Percentiles rank a stretch among this genome's conserved stretches.
These are phyloP conservation scores for Moniliella sp. DNA, from an alignment of 1,284 basidiomycete genomes.

Conservation along the genomic window DNA sequence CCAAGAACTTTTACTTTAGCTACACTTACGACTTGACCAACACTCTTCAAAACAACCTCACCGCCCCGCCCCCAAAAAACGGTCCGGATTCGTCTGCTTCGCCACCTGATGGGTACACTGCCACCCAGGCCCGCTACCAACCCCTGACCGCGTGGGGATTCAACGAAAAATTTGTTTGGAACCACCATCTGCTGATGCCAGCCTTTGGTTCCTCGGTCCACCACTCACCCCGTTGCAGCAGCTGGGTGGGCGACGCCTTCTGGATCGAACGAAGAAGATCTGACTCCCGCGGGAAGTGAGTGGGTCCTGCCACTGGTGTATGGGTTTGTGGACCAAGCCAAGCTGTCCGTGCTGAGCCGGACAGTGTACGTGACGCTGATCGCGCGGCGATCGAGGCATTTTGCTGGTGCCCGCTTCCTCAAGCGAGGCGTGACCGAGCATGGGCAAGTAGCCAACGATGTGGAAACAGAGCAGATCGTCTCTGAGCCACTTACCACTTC, in stretches of 20 bases:
- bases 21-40: slow-evolving; percentile 87
- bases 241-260: slow-evolving; percentile 4
- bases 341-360: slow-evolving; percentile 69
- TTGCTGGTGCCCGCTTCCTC: slow-evolving; percentile 81
- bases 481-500: slow-evolving; percentile 64
- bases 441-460: slow-evolving; percentile 93
- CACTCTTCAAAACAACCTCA: slow-evolving; percentile 80
- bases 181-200: slow-evolving; percentile 63
- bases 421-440: slow-evolving; percentile 75
- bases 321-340: slow-evolving; percentile 93
- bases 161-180: slow-evolving; percentile 87
- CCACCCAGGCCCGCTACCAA: neutral
- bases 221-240: slow-evolving; percentile 2
- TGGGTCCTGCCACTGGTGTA: slow-evolving; percentile 87
- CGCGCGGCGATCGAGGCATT: slow-evolving; percentile 76
- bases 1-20: slow-evolving; percentile 98
- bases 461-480: slow-evolving; percentile 96
- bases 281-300: slow-evolving; percentile 37
- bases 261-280: too few species aligned
- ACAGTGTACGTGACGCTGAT: slow-evolving; percentile 83
- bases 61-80: slow-evolving; percentile 36
- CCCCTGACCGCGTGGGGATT: slow-evolving; percentile 39
- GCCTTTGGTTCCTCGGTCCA: slow-evolving; percentile 34
- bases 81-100: neutral
- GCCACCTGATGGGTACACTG: slow-evolving; percentile 1